phyloP scores from a whole-genome alignment of 108 stramenopile genomes.

The Skeletonema marinoi region DNA sequence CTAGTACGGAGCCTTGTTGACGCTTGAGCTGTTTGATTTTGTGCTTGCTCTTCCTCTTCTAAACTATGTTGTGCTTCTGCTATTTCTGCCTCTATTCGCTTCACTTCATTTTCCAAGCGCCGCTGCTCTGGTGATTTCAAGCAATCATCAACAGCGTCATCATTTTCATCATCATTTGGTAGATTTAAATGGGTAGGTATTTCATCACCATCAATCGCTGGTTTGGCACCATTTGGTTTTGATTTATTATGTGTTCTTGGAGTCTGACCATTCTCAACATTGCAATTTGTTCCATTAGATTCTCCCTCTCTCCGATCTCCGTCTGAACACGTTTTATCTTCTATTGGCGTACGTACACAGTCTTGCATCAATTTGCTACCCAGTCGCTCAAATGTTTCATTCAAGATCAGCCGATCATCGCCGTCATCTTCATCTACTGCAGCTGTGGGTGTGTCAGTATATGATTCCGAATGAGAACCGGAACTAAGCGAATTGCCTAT shows the following conservation, averaged over 20 bases:
- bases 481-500: not conserved
- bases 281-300: not conserved
- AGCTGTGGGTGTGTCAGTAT: not conserved
- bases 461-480: not conserved
- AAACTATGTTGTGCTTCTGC: not conserved
- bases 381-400: not conserved
- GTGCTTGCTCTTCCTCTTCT: not conserved
- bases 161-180: not conserved
- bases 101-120: not conserved
- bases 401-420: not conserved
- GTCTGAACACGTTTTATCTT: not conserved
- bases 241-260: not conserved
- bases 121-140: not conserved
- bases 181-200: not conserved
- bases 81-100: not conserved
- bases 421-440: not conserved
- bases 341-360: not conserved
- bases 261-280: not conserved
- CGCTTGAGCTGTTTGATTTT: not conserved
- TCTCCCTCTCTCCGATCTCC: not conserved
- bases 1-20: not conserved
- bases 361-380: slow-evolving; percentile 3
- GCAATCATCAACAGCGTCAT: not conserved
- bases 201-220: not conserved
- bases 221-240: not conserved